A percentile compares a stretch with the other conserved stretches of the same genome.
Conservation (phyloP, 1,139 yeast species). For the Schizosaccharomyces versatilis region DNA sequence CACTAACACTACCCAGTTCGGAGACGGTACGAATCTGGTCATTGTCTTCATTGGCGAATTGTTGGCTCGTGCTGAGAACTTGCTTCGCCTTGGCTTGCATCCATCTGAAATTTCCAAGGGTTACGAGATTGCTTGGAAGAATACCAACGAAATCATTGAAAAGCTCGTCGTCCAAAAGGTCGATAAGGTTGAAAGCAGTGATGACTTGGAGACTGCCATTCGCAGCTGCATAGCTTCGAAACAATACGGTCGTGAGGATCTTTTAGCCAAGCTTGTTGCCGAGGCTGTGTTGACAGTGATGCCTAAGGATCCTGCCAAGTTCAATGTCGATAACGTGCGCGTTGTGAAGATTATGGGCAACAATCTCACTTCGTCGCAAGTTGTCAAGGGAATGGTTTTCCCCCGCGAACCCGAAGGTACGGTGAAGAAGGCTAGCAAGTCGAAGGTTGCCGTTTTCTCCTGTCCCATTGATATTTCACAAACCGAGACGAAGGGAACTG, state of each 20-base stretch:
- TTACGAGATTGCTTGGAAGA: constrained; percentile 59
- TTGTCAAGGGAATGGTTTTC: constrained; percentile 92
- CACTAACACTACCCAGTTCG: constrained; percentile 23
- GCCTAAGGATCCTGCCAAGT: constrained; percentile 39
- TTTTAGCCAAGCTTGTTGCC: constrained; percentile 55
- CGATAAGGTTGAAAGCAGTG: constrained; percentile 31
- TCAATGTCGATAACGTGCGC: constrained; percentile 80
- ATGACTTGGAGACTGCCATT: constrained; percentile 50
- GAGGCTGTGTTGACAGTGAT: constrained; percentile 67
- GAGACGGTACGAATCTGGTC: constrained; percentile 54
- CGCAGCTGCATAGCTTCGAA: constrained; percentile 81
- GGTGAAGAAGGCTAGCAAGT: constrained; percentile 40
- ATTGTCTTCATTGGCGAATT: constrained; percentile 77
- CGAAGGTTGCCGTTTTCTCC: constrained; percentile 81
- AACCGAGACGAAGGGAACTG: constrained; percentile 95
- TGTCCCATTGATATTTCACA: constrained; percentile 86
- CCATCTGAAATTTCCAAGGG: constrained; percentile 85
- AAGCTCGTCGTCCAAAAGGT: constrained; percentile 40
- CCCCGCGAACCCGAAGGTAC: constrained; percentile 91
- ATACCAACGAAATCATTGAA: constrained; percentile 14
- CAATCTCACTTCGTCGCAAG: constrained; percentile 48
- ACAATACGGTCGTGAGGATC: constrained; percentile 72
- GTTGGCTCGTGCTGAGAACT: constrained; percentile 59
- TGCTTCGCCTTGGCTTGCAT: constrained; percentile 64
- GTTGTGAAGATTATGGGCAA: constrained; percentile 95